Evolutionary conservation across 495 filamentous ascomycete genomes (phyloP), one percentile per base, ranked within the genome.

Genomic region (Podospora appendiculata): DNA sequence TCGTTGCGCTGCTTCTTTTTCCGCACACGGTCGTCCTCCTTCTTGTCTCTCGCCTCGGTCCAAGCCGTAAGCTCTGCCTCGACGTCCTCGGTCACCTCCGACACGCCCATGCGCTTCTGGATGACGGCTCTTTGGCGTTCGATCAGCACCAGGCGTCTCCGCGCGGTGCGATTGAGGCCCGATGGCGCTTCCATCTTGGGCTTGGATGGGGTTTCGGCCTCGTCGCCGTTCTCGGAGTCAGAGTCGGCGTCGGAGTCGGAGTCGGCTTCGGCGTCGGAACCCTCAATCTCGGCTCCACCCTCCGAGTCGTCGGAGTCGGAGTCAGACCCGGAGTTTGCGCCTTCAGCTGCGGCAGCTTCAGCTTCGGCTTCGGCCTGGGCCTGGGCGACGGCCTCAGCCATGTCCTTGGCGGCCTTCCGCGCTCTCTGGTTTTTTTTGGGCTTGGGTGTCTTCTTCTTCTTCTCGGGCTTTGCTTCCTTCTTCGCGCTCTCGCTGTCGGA

Each of bases 81-180:
- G 9, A 69, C 54, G 16, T 51, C 45, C 8, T 58, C 56, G 13
- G 53, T 49, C 25, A 33, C 44, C 1, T 40, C 46, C 8, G 49
- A n/a, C 2, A 64, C 42, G 13, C 59, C 58, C 2, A 58, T 19
- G 12, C 45, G 36, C 42, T 59, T 54, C 36, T 50, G 54, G 57
- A 65, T 52, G 9, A 13, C 33, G 49, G 54, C 47, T 34, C 56
- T 55, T 33, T 61, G 55, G 18, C 17, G 25, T 18, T 59, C 63
- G 33, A 70, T 65, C 32, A 65, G 40, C n/a, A 25, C 38, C 44
- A 58, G 38, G 6, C 60, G 61, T 14, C 67, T 58, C 8, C 65
- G 63, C 6, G 46, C 59, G 17, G 16, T 8, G 9, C 64, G 54
- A 52, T 60, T 64, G 16, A 57, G 52, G 0, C 48, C 59, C 8